These are phyloP conservation scores for Metarhizium guizhouense DNA, from an alignment of 2,329 filamentous ascomycete genomes.

Conservation along the genomic window DNA sequence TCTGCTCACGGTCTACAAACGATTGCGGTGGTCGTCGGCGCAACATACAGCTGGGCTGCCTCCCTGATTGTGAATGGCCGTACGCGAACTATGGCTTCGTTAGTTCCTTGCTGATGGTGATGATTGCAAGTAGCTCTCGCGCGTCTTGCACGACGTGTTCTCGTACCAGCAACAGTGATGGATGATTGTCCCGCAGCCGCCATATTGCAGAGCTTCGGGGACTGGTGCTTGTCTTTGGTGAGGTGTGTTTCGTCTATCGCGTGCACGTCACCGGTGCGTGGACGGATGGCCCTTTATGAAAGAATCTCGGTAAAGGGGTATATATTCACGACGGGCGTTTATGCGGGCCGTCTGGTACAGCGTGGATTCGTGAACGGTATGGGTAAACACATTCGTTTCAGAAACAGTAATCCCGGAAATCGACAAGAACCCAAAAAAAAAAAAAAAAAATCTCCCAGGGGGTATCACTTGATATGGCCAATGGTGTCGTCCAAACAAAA, in stretches of 20 bases:
- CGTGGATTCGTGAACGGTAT: neutral
- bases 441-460: neutral
- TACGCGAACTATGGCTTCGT: slow-evolving; percentile 48
- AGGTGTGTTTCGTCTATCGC: neutral
- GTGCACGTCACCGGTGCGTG: neutral
- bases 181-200: slow-evolving; percentile 35
- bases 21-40: neutral
- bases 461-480: neutral
- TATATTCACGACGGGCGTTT: neutral
- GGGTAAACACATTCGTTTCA: neutral
- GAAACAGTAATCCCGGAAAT: neutral
- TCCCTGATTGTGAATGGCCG: slow-evolving; percentile 78
- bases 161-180: slow-evolving; percentile 48
- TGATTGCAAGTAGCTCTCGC: neutral
- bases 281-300: neutral
- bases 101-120: neutral
- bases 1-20: neutral
- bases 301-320: neutral
- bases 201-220: slow-evolving; percentile 12
- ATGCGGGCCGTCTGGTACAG: neutral
- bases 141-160: neutral
- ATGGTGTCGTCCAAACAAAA: slow-evolving; percentile 3
- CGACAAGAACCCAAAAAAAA: slow-evolving; percentile 5
- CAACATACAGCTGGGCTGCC: slow-evolving; percentile 72
- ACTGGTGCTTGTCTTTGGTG: neutral